Base-by-base conservation (phyloP, 1,139 yeast species). In the Ogataea hybrid region DNA sequence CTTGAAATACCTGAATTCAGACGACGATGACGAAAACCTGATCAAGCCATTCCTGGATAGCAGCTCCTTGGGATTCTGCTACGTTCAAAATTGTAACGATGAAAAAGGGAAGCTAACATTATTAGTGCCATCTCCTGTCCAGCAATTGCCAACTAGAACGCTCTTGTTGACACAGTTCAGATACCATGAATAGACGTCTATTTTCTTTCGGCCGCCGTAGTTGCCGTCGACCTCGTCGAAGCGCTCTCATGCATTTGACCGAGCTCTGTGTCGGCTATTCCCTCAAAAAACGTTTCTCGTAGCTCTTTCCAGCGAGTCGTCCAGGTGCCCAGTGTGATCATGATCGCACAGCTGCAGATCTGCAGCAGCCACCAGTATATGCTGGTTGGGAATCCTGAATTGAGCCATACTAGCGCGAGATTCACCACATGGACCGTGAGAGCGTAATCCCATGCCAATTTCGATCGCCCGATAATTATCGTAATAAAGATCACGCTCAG, bases 371-470 rank as follows among this genome's bases (percentile, higher is more conserved):
- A 88, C 97, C 97, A 92, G 38, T 84, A 70, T 8, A 81, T 53
- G 29, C 82, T 77, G 8, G 70, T 65, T 0, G 97, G 97, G 50
- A 90, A 75, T 31, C 71, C 68, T 1, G 81, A 77, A 5, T 84
- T 71, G 1, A 75, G 49, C 81, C 89, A 81, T 0, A 81, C 87
- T 6, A 87, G 80, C 3, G 81, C 43, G 29, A 90, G 64, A 63
- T 90, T 84, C 41, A 92, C 76, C 14, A 86, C 80, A 62, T 92
- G 97, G 12, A 92, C 68, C 0, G 98, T 90, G 25, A 92, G 60
- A 10, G 96, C 96, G 67, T 90, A 92, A 63, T 92, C 98, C 85
- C 96, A 84, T 0, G 97, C 97, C 44, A 92, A 68, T 62, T 90
- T 92, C 31, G 95, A 84, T 47, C 97, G 70, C 0, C 97, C 97